phyloP scores from a whole-genome alignment of 257 asterid genomes.

The Lycium ferocissimum region DNA sequence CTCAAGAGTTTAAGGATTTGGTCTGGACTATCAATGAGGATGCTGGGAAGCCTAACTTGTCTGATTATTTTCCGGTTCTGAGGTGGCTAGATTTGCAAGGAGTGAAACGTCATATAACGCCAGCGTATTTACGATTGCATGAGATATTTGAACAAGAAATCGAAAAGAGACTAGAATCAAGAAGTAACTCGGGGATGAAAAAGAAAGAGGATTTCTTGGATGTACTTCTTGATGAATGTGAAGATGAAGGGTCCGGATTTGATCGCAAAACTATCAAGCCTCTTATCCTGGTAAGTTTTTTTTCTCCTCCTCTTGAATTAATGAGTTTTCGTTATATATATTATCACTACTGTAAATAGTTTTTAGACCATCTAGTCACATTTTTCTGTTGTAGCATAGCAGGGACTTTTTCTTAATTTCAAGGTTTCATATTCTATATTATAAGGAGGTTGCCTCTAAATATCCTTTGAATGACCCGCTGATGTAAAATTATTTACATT shows the following conservation, averaged over 20 bases:
- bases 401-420: too few relatives aligned
- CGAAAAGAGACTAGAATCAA: background rate
- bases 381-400: too few relatives aligned
- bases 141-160: conserved; percentile 7
- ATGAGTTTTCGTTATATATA: too few relatives aligned
- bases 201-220: conserved; percentile 21
- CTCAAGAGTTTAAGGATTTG: conserved; percentile 10
- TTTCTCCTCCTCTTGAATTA: background rate
- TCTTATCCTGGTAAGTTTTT: background rate
- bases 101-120: background rate
- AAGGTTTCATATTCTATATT: too few relatives aligned
- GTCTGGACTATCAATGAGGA: conserved; percentile 13
- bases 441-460: too few relatives aligned
- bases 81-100: conserved; percentile 23
- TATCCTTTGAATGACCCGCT: too few relatives aligned
- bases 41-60: conserved; percentile 14
- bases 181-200: background rate
- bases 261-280: conserved; percentile 27
- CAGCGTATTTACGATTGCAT: background rate
- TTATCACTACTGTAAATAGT: too few relatives aligned
- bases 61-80: conserved; percentile 24
- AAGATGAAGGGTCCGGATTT: conserved; percentile 26
- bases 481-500: too few relatives aligned
- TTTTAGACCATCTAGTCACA: too few relatives aligned
- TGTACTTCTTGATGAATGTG: conserved; percentile 2